Evolutionary conservation across 192 early-diverging fungal species (phyloP), one percentile per base, ranked within the genome.

Genomic region (Mortierella claussenii): DNA sequence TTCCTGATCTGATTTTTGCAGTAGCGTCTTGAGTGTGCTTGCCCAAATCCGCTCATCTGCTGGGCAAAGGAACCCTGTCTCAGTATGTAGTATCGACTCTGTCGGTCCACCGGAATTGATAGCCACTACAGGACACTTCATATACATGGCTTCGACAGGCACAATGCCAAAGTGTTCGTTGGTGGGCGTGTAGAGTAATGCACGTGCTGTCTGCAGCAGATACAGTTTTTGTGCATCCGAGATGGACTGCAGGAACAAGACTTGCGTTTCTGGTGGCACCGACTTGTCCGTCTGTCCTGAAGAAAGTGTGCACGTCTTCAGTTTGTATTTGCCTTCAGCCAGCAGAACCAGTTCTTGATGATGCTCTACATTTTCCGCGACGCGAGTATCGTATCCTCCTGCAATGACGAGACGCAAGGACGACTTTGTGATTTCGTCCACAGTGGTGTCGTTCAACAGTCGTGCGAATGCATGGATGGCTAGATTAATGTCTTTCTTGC

Each of bases 151-250:
- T 68, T 98, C 97, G 0, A 98, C 86, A 2, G 97, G 97, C n/a
- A 95, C 94, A 51, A 98, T 98, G 0, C 97, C 97, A 68, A 98
- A 94, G 68, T 98, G 97, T 75, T 98, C 97, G 79, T 94, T 89
- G 12, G 87, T 86, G 15, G 97, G 97, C 30, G 97, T 98, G 79
- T 98, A 98, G 1, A 97, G 64, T 8, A 97, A 80, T 6, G 88
- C 86, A 12, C 66, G 45, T 9, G 95, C 83, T 0, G 63, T 58
- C 1, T 85, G 73, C 13, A 98, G 79, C 24, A 98, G 78, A 52
- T 76, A 89, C 1, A 89, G 83, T 27, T 94, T 89, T 79, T 96
- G 92, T 23, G 83, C 80, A 59, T 95, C 93, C 34, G 85, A 88
- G 65, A 97, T 95, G 2, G 96, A 97, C 18, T 91, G 95, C 5